Evolutionary conservation across 139 green algal genomes (phyloP).

Genomic region (Chlorella sp.): DNA sequence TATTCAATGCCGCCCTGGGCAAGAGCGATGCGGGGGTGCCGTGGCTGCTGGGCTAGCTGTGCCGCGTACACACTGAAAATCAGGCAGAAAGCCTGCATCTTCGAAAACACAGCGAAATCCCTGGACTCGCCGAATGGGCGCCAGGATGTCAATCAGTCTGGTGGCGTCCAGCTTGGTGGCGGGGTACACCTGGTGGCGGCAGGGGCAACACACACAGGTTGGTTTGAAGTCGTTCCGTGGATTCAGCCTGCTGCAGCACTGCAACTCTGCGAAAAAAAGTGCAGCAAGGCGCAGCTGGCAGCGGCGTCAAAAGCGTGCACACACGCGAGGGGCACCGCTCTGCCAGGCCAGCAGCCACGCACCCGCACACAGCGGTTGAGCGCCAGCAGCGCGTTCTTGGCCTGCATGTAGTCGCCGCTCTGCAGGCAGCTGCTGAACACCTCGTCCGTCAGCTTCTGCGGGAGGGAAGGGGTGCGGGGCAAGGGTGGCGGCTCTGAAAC

Average conservation of each 20-base stretch:
- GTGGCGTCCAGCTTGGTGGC: conserved; percentile 25
- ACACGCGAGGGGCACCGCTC: too few species aligned
- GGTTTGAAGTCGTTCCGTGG: too few species aligned
- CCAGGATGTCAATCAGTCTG: conserved; percentile 24
- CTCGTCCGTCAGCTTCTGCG: conserved; percentile 40
- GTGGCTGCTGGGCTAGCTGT: too few species aligned
- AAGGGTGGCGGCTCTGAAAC: not conserved
- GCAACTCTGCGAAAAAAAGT: too few species aligned
- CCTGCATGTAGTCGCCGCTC: conserved; percentile 62
- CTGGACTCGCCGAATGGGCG: not conserved
- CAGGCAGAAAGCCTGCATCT: too few species aligned
- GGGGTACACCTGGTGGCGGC: conserved; percentile 30
- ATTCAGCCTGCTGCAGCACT: too few species aligned
- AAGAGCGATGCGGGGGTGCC: too few species aligned
- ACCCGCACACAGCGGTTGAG: conserved; percentile 54
- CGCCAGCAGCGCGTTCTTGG: conserved; percentile 65
- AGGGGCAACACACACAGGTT: not conserved
- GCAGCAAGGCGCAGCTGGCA: not conserved
- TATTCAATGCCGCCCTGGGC: too few species aligned
- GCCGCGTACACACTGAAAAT: too few species aligned
- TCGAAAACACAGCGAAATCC: not conserved
- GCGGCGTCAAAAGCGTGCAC: too few species aligned
- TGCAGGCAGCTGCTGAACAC: conserved; percentile 50
- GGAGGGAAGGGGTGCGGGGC: not conserved
- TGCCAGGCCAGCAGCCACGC: too few species aligned